Base-by-base conservation (phyloP, 1,284 basidiomycete genomes). In the Boletellus dicymbophilus region DNA sequence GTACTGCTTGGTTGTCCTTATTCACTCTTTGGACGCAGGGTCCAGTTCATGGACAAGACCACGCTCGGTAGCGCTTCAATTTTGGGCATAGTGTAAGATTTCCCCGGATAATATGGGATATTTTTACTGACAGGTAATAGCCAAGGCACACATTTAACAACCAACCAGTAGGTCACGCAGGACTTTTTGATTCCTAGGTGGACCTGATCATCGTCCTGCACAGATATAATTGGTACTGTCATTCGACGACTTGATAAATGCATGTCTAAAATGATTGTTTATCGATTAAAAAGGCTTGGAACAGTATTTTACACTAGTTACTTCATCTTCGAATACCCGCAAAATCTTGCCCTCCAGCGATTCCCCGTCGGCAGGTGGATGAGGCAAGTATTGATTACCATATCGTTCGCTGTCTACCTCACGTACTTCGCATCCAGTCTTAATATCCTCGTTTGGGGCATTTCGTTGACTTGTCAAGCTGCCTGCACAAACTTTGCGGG, bases 301-400 rank as follows among this genome's bases (percentile, higher is more conserved):
- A 88, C 87, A n/a, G 75, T 88, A 46, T 90, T 90, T 71, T 90
- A 88, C 68, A 68, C 88, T 44, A 84, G 82, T 59, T 89, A 77
- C 58, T 71, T 75, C 48, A 50, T 62, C 53, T 75, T 75, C 46
- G 71, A 88, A 70, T 89, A 87, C 62, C 87, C 87, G 2, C 88
- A 92, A 66, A 89, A 88, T 58, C 72, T 90, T 23, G 88, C 86
- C 9, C 74, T 93, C 11, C 90, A 93, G 57, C 77, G 78, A 40
- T 81, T 90, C 53, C 90, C 88, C 2, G 84, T 90, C 23, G 90
- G 85, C 27, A 91, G 90, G 71, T 91, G 77, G 77, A 78, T 80
- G 74, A 74, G 72, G 72, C 73, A 72, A n/a, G n/a, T n/a, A n/a
- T n/a, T n/a, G n/a, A n/a, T n/a, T n/a, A n/a, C n/a, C n/a, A n/a